These are phyloP conservation scores for Camptophora hylomeconis DNA, from an alignment of 2,329 filamentous ascomycete genomes.

Conservation along the genomic window DNA sequence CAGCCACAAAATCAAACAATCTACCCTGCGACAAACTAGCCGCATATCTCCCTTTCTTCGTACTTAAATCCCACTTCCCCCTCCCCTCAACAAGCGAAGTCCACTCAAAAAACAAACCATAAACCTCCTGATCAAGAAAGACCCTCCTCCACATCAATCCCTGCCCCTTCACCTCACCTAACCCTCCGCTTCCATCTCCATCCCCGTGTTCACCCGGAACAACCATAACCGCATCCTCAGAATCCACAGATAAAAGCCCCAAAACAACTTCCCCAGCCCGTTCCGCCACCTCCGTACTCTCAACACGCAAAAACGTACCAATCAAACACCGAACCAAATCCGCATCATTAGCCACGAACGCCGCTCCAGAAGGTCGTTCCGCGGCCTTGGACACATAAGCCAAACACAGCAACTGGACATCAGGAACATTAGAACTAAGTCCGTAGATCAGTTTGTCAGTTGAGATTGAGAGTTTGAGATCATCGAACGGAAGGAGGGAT, in stretches of 20 bases:
- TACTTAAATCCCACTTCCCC: slow-evolving; percentile 32
- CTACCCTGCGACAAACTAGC: slow-evolving; percentile 47
- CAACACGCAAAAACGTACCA: slow-evolving; percentile 44
- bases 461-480: slow-evolving; percentile 35
- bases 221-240: slow-evolving; percentile 21
- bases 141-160: slow-evolving; percentile 49
- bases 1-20: slow-evolving; percentile 44
- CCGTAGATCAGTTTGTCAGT: slow-evolving; percentile 42
- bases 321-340: slow-evolving; percentile 43
- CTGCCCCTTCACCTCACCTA: slow-evolving; percentile 28
- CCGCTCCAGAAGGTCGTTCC: slow-evolving; percentile 38
- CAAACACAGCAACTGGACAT: slow-evolving; percentile 44
- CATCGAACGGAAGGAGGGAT: slow-evolving; percentile 35
- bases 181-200: slow-evolving; percentile 2
- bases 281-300: slow-evolving; percentile 42
- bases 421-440: slow-evolving; percentile 35
- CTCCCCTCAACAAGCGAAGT: slow-evolving; percentile 19
- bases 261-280: slow-evolving; percentile 40
- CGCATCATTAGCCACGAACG: slow-evolving; percentile 43
- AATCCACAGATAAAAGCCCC: slow-evolving; percentile 40
- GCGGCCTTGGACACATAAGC: slow-evolving; percentile 45
- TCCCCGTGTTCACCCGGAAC: slow-evolving; percentile 15
- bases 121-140: slow-evolving; percentile 48
- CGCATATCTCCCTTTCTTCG: slow-evolving; percentile 30
- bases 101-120: slow-evolving; percentile 39